phyloP scores from a whole-genome alignment of 1,284 basidiomycete genomes.

The Cerioporus squamosus region DNA sequence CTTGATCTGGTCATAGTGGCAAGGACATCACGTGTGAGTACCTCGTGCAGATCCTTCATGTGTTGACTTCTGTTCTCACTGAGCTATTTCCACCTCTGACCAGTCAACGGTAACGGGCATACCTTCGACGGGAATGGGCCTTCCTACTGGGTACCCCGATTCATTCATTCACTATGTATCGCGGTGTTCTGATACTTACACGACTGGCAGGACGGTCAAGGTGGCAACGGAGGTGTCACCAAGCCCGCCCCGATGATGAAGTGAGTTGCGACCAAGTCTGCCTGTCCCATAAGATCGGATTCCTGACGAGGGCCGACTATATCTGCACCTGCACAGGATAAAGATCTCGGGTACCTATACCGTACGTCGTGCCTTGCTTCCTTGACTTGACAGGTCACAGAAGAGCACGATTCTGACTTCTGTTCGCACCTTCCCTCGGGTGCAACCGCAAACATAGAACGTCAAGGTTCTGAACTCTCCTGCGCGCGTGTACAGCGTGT shows the following conservation, averaged over 20 bases:
- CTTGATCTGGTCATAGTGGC: conserved; percentile 7
- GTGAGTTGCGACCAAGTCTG: conserved; percentile 14
- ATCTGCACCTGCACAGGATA: conserved; percentile 40
- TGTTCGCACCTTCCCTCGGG: background rate
- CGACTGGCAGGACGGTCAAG: conserved; percentile 43
- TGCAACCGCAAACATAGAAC: conserved; percentile 27
- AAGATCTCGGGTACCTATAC: conserved; percentile 55
- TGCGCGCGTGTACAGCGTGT: conserved; percentile 38
- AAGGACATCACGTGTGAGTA: conserved; percentile 20
- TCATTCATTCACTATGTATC: background rate
- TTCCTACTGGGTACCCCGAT: conserved; percentile 38
- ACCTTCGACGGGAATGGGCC: conserved; percentile 46
- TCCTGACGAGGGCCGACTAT: conserved; percentile 5
- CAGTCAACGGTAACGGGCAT: conserved; percentile 46
- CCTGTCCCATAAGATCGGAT: background rate
- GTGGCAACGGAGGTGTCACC: conserved; percentile 40
- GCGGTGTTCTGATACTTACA: background rate
- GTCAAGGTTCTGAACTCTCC: conserved; percentile 45
- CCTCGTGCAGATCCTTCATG: background rate
- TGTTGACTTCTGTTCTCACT: background rate
- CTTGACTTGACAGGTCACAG: background rate
- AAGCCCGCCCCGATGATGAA: conserved; percentile 46
- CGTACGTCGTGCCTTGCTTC: conserved; percentile 30
- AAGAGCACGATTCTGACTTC: background rate
- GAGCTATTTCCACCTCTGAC: conserved; percentile 1